phyloP scores from a whole-genome alignment of 2,329 filamentous ascomycete genomes.

The Ascochyta viciae-villosae region DNA sequence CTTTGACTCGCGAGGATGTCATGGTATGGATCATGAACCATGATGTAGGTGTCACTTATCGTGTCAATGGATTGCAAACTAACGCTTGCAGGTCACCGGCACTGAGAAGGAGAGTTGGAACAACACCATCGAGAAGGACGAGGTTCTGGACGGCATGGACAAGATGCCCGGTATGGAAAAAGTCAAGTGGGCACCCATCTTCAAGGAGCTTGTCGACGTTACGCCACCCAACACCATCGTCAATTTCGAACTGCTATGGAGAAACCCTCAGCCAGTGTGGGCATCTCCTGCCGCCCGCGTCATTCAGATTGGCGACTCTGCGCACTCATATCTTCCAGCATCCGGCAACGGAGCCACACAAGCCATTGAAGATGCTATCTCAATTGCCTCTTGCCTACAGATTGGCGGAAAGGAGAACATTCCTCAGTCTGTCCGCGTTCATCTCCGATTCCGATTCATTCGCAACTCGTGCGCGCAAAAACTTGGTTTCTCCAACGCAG shows the following conservation, averaged over 20 bases:
- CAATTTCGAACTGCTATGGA: conserved; percentile 58
- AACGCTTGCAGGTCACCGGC: conserved; percentile 49
- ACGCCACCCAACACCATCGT: conserved; percentile 57
- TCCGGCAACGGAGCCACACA: conserved; percentile 57
- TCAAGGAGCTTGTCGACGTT: conserved; percentile 54
- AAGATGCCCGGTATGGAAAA: conserved; percentile 51
- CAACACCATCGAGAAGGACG: conserved; percentile 55
- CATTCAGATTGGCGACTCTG: conserved; percentile 55
- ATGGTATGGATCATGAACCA: conserved; percentile 61
- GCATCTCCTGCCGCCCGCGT: conserved; percentile 52
- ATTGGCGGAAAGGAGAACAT: conserved; percentile 52
- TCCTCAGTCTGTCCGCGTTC: conserved; percentile 49
- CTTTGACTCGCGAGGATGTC: conserved; percentile 54
- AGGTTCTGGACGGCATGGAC: conserved; percentile 56
- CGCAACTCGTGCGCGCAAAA: conserved; percentile 59
- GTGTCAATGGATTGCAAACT: conserved; percentile 1
- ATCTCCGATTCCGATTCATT: conserved; percentile 55
- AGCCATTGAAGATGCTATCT: conserved; percentile 57
- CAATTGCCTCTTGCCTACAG: conserved; percentile 56
- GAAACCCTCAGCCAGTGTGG: conserved; percentile 56
- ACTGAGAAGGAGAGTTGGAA: conserved; percentile 56
- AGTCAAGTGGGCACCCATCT: conserved; percentile 54
- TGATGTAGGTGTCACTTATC: conserved; percentile 42
- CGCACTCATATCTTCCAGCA: conserved; percentile 55
- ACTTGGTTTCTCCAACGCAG: conserved; percentile 56